These are phyloP conservation scores for Apiospora sp. DNA, from an alignment of 2,329 filamentous ascomycete genomes.

Conservation along the genomic window DNA sequence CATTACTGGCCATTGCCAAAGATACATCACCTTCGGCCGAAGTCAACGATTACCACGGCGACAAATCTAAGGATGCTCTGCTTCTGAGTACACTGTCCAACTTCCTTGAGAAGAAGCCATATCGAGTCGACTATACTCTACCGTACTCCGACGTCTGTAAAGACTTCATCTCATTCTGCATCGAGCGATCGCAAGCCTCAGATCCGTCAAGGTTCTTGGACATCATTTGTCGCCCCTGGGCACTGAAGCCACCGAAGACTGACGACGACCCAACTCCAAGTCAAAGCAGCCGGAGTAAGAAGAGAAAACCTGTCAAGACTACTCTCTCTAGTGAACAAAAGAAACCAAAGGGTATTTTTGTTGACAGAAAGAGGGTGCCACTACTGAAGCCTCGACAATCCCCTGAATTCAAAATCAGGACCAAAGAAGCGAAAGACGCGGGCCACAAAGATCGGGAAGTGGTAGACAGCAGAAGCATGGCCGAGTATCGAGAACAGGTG, in stretches of 20 bases:
- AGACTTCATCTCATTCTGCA: slow-evolving; percentile 45
- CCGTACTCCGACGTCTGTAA: slow-evolving; percentile 43
- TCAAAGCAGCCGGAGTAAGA: no score
- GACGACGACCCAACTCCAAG: not conserved
- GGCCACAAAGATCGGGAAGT: no score
- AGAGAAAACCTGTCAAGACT: no score
- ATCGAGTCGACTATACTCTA: slow-evolving; percentile 43
- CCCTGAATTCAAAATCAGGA: no score
- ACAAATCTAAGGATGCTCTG: not conserved
- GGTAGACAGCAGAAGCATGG: no score
- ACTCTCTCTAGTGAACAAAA: no score
- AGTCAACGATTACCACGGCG: not conserved
- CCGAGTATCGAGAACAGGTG: no score
- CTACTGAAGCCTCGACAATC: no score
- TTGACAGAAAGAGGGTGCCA: no score
- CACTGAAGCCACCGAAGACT: not conserved
- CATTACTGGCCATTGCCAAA: slow-evolving; percentile 44
- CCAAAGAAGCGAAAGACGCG: no score
- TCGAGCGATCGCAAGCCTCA: slow-evolving; percentile 29
- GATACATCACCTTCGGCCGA: slow-evolving; percentile 38
- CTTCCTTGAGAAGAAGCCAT: slow-evolving; percentile 38
- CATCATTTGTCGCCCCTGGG: not conserved
- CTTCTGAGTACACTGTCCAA: not conserved
- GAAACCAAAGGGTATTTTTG: no score
- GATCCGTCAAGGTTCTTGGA: slow-evolving; percentile 32